Base-by-base conservation (phyloP, 345 rosid genomes). In the Lepidium sativum region DNA sequence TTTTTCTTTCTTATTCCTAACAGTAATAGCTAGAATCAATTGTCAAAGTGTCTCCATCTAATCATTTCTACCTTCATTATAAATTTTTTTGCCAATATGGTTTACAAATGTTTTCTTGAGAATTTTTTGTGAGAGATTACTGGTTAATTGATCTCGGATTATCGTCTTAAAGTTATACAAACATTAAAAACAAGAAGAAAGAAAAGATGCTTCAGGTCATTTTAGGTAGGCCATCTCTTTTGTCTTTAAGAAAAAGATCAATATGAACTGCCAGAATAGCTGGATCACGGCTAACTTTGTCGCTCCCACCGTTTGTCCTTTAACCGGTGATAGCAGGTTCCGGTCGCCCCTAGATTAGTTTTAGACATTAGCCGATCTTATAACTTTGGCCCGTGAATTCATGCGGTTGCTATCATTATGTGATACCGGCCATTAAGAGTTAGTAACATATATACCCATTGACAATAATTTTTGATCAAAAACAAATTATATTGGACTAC, bases 201-300 rank as follows among this genome's bases (percentile, higher is more conserved):
- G n/a, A 20, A 59, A 63, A 48, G 4, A 23, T 48, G 48, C 8
- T 37, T 63, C 25, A 49, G 25, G 45, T 48, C 56, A 8, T 49
- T 48, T 48, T 35, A 63, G 45, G 55, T 35, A 48, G 57, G 47
- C 45, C 33, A 34, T 47, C 20, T 10, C 4, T 62, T 48, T 35
- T 47, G 34, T 25, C 29, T 25, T 25, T 25, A 25, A 6, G 29
- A 4, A 31, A 49, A 62, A 62, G 34, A 47, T 45, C 55, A 61
- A 45, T 33, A 61, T 9, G 23, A 14, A 14, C 47, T n/a, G 25
- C 57, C 67, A 27, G 57, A 49, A 63, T 63, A 63, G 47, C 57
- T 63, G 57, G 67, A 63, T 49, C 47, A 49, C 48, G 48, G 57
- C 25, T 8, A 63, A 37, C 25, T 57, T 63, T 49, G 38, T 62